These are phyloP conservation scores for Rugonectria rugulosa DNA, from an alignment of 2,329 filamentous ascomycete genomes.

Conservation along the genomic window DNA sequence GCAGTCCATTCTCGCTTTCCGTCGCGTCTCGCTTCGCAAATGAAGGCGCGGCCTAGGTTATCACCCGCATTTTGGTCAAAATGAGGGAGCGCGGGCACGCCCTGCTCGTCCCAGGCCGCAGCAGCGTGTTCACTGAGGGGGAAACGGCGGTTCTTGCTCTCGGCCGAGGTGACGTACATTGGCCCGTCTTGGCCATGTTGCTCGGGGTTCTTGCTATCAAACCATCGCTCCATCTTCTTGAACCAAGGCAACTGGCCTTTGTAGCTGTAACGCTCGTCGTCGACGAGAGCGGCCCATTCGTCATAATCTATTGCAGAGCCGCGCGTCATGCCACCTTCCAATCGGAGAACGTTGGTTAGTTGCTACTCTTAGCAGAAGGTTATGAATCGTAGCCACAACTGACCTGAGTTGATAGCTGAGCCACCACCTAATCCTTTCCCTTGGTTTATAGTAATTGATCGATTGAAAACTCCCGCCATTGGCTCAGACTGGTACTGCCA, in stretches of 20 bases:
- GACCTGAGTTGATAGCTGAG: conserved; percentile 19
- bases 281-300: conserved; percentile 46
- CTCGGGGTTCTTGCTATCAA: conserved; percentile 38
- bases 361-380: accelerated
- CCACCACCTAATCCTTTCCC: conserved; percentile 46
- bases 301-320: conserved; percentile 54
- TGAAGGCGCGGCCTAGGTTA: conserved; percentile 44
- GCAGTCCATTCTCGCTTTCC: conserved; percentile 37
- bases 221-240: conserved; percentile 47
- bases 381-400: not conserved
- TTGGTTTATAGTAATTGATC: conserved; percentile 36
- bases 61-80: conserved; percentile 40
- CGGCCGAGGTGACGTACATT: conserved; percentile 42
- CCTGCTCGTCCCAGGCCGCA: conserved; percentile 51
- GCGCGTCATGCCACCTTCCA: conserved; percentile 49
- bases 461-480: conserved; percentile 35
- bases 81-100: conserved; percentile 39
- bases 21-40: conserved; percentile 37
- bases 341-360: not conserved
- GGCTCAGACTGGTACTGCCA: conserved; percentile 47
- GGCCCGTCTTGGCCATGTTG: conserved; percentile 51
- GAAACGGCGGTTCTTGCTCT: conserved; percentile 45
- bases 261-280: conserved; percentile 54
- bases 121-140: conserved; percentile 46
- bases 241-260: conserved; percentile 56